A percentile compares a stretch with the other conserved stretches of the same genome.
These are phyloP conservation scores for Peronospora tabacina DNA, from an alignment of 352 stramenopile genomes.

Conservation along the genomic window DNA sequence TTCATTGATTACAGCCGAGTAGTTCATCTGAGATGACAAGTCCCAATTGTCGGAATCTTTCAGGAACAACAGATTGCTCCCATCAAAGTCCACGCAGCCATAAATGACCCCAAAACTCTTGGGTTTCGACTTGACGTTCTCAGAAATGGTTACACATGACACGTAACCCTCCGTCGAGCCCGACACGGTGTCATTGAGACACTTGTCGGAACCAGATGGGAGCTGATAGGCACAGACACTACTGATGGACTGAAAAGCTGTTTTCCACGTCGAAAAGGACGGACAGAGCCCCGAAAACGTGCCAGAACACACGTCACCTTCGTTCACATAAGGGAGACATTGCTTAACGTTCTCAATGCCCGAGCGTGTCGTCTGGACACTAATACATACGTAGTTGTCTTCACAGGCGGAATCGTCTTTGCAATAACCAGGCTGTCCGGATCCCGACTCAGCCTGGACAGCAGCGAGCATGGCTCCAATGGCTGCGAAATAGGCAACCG, in stretches of 20 bases:
- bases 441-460: neutral
- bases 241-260: slow-evolving; percentile 52
- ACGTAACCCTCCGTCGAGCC: slow-evolving; percentile 24
- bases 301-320: slow-evolving; percentile 55
- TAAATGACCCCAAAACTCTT: slow-evolving; percentile 53
- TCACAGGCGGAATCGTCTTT: slow-evolving; percentile 48
- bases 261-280: slow-evolving; percentile 67
- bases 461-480: slow-evolving; percentile 13
- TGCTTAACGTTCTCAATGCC: slow-evolving; percentile 67
- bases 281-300: slow-evolving; percentile 50
- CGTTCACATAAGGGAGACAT: slow-evolving; percentile 46
- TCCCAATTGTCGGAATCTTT: slow-evolving; percentile 40
- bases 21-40: slow-evolving; percentile 52
- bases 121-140: slow-evolving; percentile 24
- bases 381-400: slow-evolving; percentile 55
- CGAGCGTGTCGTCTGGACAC: slow-evolving; percentile 68
- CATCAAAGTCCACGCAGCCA: slow-evolving; percentile 74
- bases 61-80: slow-evolving; percentile 48
- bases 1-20: slow-evolving; percentile 42
- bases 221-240: slow-evolving; percentile 64
- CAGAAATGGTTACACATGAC: slow-evolving; percentile 35
- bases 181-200: slow-evolving; percentile 27
- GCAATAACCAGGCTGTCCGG: slow-evolving; percentile 45
- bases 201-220: slow-evolving; percentile 40
- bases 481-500: slow-evolving; percentile 19